phyloP scores from a whole-genome alignment of 1,139 yeast genomes.

The Suhomyces maxii region DNA sequence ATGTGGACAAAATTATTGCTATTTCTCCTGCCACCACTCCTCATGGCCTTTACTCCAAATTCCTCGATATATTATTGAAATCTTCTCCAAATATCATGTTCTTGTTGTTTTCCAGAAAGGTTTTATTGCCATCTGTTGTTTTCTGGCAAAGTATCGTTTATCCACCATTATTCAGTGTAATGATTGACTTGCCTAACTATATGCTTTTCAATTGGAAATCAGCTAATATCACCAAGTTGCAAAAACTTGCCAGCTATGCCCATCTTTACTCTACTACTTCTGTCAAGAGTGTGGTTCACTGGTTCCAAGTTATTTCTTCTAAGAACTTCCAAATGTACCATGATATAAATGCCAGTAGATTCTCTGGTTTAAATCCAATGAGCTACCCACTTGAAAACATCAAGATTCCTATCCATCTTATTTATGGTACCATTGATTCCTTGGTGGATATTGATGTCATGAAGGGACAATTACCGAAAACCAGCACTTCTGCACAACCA shows the following conservation, averaged over 20 bases:
- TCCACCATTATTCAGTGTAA: conserved; percentile 74
- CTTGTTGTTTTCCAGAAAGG: conserved; percentile 70
- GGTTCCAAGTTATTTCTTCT: conserved; percentile 91
- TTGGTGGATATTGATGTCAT: conserved; percentile 81
- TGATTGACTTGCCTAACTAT: conserved; percentile 69
- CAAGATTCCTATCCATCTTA: conserved; percentile 65
- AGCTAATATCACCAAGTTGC: conserved; percentile 63
- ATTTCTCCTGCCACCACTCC: conserved; percentile 96
- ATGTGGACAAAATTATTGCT: conserved; percentile 73
- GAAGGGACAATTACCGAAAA: conserved; percentile 52
- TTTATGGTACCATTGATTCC: conserved; percentile 81
- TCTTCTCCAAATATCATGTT: conserved; percentile 78
- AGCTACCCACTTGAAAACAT: conserved; percentile 57
- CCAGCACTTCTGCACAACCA: conserved; percentile 41
- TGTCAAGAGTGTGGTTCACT: conserved; percentile 89
- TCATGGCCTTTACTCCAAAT: conserved; percentile 71
- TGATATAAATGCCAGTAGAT: conserved; percentile 40
- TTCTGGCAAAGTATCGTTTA: conserved; percentile 84
- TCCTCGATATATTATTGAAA: conserved; percentile 74
- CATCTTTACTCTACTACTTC: conserved; percentile 89
- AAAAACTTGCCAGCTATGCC: conserved; percentile 74
- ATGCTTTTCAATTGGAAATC: conserved; percentile 80
- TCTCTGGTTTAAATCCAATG: conserved; percentile 42
- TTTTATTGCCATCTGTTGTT: conserved; percentile 71
- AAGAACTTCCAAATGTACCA: conserved; percentile 86